Evolutionary conservation across 495 filamentous ascomycete species (phyloP).

Genomic region (Aspergillus baeticus): DNA sequence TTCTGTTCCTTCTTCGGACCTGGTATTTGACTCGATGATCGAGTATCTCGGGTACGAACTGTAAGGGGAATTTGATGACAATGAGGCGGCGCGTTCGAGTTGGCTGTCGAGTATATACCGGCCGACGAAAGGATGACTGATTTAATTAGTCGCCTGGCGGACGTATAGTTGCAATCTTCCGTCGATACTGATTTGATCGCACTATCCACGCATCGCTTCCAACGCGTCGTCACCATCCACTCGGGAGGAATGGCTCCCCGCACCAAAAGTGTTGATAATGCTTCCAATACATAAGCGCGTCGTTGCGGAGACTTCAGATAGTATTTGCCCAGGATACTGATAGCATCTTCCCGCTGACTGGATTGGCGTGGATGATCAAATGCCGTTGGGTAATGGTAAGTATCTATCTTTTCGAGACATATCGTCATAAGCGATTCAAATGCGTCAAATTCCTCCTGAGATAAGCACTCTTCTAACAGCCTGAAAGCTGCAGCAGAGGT

Average conservation of each 20-base stretch:
- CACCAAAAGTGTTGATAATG: conserved; percentile 39
- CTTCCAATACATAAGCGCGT: conserved; percentile 37
- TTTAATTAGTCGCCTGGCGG: conserved; percentile 41
- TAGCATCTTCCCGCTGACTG: conserved; percentile 24
- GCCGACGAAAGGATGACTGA: conserved; percentile 36
- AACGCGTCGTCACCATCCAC: conserved; percentile 48
- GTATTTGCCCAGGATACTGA: conserved; percentile 35
- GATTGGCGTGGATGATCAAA: conserved; percentile 27
- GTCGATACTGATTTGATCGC: conserved; percentile 43
- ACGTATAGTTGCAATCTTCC: conserved; percentile 31
- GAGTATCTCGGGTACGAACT: conserved; percentile 14
- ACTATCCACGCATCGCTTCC: conserved; percentile 43
- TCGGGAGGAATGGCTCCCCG: conserved; percentile 41
- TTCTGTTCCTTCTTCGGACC: conserved; percentile 2
- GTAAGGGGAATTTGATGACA: background rate
- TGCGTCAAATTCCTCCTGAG: conserved; percentile 35
- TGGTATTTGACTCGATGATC: conserved; percentile 13
- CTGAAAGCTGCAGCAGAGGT: conserved; percentile 30
- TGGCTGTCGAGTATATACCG: conserved; percentile 12
- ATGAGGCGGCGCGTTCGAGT: background rate
- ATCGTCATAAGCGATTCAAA: conserved; percentile 36
- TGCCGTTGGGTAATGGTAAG: conserved; percentile 29
- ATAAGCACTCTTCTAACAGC: conserved; percentile 35
- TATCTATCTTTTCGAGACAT: conserved; percentile 27
- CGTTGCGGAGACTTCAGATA: conserved; percentile 19